Evolutionary conservation across 176 grass and related monocot genomes (phyloP), one percentile per base, ranked within the genome.

Genomic region (Eremochloa ophiuroides): DNA sequence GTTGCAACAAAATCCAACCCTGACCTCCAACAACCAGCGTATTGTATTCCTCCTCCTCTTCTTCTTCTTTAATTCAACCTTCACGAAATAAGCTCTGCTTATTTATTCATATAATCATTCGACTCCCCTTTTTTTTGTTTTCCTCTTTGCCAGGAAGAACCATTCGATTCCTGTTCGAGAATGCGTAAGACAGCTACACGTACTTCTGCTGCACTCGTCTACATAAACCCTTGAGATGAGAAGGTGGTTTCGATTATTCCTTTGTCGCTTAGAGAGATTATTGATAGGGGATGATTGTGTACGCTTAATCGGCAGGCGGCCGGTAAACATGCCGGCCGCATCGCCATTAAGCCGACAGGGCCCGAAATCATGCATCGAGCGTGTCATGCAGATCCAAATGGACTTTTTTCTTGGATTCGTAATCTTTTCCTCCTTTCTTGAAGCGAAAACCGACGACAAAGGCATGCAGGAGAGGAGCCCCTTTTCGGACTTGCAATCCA

Each of bases 301-400:
- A 14, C 37, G 30, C 8, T 29, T 71, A 46, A 72, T 72, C 66
- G 44, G 40, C 76, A 55, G 30, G 9, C 63, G 74, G 23, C 76
- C 86, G 41, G 64, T 80, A 88, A 84, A 88, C 81, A 75, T 80
- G 81, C 82, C 63, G 82, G 31, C 2, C 6, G 78, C 62, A 60
- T 9, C 20, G 77, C 70, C 71, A 70, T 70, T 89, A 85, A 76
- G 76, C 62, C 47, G 87, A 75, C 87, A 84, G n/a, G 23, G n/a
- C 33, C 69, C 75, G 47, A 80, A 46, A 80, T 84, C 81, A 83
- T n/a, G n/a, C n/a, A n/a, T 69, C 69, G 81, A 68, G 37, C 0
- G 69, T 48, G 67, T 79, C 80, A 5, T 65, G 72, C 75, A 23
- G 23, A 58, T 88, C 69, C 82, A 69, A 70, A 84, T n/a, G 70